phyloP scores from a whole-genome alignment of 805 yeast genomes.

The Zygotorulaspora sp. region DNA sequence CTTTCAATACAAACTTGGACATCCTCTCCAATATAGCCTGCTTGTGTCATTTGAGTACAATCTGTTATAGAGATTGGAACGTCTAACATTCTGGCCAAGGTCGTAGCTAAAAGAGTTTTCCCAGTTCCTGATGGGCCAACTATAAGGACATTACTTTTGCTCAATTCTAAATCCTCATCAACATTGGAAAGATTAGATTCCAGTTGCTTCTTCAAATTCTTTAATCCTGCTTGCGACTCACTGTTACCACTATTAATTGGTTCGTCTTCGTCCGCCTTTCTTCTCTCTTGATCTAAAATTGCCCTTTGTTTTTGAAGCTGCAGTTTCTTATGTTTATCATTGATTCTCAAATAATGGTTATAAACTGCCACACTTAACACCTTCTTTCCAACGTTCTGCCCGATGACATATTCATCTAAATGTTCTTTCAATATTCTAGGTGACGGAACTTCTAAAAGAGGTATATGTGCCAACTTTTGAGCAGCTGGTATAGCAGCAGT shows the following conservation, averaged over 20 bases:
- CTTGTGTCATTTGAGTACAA: constrained; percentile 59
- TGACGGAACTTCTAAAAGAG: constrained; percentile 37
- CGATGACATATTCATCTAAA: constrained; percentile 51
- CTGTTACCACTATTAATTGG: constrained; percentile 22
- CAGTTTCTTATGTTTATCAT: constrained; percentile 38
- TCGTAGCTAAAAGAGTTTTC: constrained; percentile 52
- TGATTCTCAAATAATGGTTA: constrained; percentile 50
- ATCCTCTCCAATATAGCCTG: constrained; percentile 64
- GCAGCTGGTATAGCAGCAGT: constrained; percentile 11
- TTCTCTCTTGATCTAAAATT: constrained; percentile 30
- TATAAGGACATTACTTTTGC: constrained; percentile 51
- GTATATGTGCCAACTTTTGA: constrained; percentile 15
- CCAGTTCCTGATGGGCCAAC: constrained; percentile 64
- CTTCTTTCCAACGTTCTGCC: constrained; percentile 52
- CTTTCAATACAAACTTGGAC: constrained; percentile 55
- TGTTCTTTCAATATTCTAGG: constrained; percentile 44
- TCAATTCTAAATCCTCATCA: constrained; percentile 44
- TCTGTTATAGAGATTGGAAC: constrained; percentile 58
- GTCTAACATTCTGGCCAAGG: constrained; percentile 47
- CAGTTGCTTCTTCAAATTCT: constrained; percentile 30
- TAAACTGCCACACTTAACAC: constrained; percentile 59
- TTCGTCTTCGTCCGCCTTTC: constrained; percentile 23
- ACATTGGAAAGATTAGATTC: constrained; percentile 22
- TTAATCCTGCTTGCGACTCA: constrained; percentile 33
- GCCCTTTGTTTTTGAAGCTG: constrained; percentile 30